Base-by-base conservation (phyloP, 495 filamentous ascomycete genomes). In the Penicillium daleae region DNA sequence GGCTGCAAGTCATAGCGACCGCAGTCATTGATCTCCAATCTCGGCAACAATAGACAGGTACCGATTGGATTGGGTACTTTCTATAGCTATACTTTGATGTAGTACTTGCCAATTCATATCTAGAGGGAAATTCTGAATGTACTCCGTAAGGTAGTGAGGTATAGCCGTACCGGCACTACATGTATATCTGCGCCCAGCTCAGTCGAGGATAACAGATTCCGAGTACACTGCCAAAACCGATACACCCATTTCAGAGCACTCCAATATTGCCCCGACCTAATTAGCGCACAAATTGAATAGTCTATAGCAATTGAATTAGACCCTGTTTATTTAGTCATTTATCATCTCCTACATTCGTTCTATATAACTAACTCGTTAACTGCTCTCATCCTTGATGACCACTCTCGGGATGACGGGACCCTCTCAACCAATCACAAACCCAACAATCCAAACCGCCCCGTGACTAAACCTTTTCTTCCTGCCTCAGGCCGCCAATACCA, bases 401-500 rank as follows among this genome's bases (percentile, higher is more conserved):
- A 65, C 65, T 57, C 56, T 39, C 58, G 61, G 46, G 31, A 35
- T 59, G 49, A 56, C 67, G 48, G 37, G 39, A n/a, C 19, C 42
- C 32, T 49, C 40, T 44, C 21, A 54, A 19, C 75, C 74, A 78
- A 78, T 77, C 72, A 78, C 5, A 37, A 22, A 3, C 12, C n/a
- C 19, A 12, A 15, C 12, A 37, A 54, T 33, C 51, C 71, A 67
- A 46, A 52, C 51, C 35, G 61, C 55, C 60, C 65, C 51, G n/a
- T 53, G 60, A 68, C 54, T 56, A 56, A 42, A n/a, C 32, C 27
- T 31, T 5, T 37, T 10, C n/a, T 33, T 8, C 26, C 6, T 53
- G 72, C 75, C 76, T 79, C 62, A 79, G 77, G 77, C 71, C 60
- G 3, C 62, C 60, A 19, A 69, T 54, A 64, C 53, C 61, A 81